Evolutionary conservation across 768 basidiomycete genomes (phyloP).

Genomic region (Suillus sp.): DNA sequence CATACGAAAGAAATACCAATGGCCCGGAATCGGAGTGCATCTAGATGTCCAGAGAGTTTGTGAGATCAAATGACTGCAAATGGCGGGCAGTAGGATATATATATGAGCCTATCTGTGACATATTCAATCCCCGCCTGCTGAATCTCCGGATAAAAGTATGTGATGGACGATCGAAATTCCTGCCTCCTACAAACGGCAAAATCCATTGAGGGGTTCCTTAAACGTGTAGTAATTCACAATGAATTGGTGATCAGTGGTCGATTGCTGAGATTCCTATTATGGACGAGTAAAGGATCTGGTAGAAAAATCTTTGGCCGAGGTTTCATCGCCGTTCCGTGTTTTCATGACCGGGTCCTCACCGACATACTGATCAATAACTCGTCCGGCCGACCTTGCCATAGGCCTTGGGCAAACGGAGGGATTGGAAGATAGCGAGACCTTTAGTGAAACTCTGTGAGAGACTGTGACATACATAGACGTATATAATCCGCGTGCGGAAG

Average conservation of each 20-base stretch:
- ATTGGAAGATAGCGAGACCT: background rate
- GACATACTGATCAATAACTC: background rate
- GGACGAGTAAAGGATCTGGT: background rate
- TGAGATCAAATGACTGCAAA: slow-evolving; percentile 1
- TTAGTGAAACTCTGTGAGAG: background rate
- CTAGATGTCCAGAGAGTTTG: background rate
- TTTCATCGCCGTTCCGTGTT: background rate
- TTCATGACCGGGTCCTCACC: background rate
- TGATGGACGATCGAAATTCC: background rate
- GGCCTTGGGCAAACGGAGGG: background rate
- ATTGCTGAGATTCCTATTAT: background rate
- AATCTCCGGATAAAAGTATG: background rate
- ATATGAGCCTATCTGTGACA: background rate
- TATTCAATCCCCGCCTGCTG: background rate
- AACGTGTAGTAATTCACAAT: background rate
- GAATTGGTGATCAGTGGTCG: background rate
- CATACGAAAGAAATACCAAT: background rate
- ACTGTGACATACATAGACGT: background rate
- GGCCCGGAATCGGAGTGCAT: background rate
- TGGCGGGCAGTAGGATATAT: background rate
- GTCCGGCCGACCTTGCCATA: background rate
- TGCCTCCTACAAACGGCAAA: background rate
- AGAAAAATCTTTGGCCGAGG: too few species aligned
- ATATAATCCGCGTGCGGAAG: background rate
- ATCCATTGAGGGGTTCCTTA: background rate